Percentiles rank a stretch among this genome's conserved stretches.
phyloP scores from a whole-genome alignment of 805 yeast genomes.

The Zygoascus flipseniorum region DNA sequence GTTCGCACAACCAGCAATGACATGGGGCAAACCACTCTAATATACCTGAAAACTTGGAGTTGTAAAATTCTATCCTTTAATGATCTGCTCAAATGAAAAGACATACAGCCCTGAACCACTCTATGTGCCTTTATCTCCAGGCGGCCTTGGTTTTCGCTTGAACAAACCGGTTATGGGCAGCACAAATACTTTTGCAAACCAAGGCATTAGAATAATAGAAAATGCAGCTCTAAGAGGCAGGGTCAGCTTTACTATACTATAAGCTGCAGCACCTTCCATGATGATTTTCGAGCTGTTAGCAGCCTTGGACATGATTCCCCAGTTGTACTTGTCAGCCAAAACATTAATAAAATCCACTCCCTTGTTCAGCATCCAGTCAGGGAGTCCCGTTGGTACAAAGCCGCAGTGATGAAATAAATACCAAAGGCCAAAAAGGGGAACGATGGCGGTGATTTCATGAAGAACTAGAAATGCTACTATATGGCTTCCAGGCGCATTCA shows the following conservation, averaged over 20 bases:
- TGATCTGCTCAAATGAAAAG: too few relatives aligned
- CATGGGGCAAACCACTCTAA: too few relatives aligned
- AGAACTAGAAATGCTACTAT: constrained; percentile 55
- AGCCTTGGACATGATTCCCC: constrained; percentile 28
- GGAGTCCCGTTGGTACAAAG: constrained; percentile 45
- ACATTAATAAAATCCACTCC: constrained; percentile 52
- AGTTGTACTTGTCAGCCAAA: constrained; percentile 29
- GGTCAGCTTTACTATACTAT: constrained; percentile 52
- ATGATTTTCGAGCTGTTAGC: constrained; percentile 47
- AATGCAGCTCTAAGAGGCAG: constrained; percentile 46
- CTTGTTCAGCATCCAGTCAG: constrained; percentile 51
- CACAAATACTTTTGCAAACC: constrained; percentile 44
- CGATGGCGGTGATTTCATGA: constrained; percentile 69
- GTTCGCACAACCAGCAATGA: too few relatives aligned
- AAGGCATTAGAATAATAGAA: constrained; percentile 48
- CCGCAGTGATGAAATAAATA: constrained; percentile 51
- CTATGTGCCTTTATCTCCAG: too few relatives aligned
- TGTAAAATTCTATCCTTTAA: too few relatives aligned
- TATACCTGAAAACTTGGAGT: too few relatives aligned
- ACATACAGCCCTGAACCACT: too few relatives aligned
- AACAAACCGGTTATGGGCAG: constrained; percentile 30
- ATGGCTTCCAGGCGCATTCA: constrained; percentile 51
- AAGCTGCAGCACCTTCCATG: constrained; percentile 69
- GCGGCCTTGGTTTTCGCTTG: background rate
- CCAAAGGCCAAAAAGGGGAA: constrained; percentile 64